Evolutionary conservation across 164 flowering plant species (phyloP), one percentile per base, ranked within the genome.

Genomic region (Magnolia officinalis): DNA sequence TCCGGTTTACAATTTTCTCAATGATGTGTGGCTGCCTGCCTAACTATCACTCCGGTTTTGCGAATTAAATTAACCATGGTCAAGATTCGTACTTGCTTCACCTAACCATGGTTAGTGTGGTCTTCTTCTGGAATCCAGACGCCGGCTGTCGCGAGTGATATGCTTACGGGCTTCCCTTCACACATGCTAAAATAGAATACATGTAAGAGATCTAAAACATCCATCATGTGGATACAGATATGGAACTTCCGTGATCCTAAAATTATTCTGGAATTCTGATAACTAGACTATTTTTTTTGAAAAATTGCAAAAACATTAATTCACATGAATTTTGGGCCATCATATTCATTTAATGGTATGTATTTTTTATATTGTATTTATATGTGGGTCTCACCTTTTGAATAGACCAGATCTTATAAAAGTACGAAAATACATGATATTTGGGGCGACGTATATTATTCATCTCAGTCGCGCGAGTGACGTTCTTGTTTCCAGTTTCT

Each of bases 1-100:
- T 86, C 86, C 86, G 88, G 81, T 72, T 16, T 74, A 83, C 85
- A 83, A 87, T 88, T 82, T 85, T 85, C 83, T 77, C 87, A 87
- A 86, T 87, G 86, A 66, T 66, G 86, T 87, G 81, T 81, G 83
- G 72, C 73, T 76, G 78, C 72, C 73, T 76, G 78, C 72, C 69
- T 73, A 52, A 45, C n/a, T 9, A 19, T 59, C 19, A 18, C 21
- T 21, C 4, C 23, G 24, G 29, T 23, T 19, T 8, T 7, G 11
- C 23, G 71, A n/a, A 26, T 50, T 72, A 70, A 73, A 77, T 11
- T 70, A 29, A 81, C 71, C 71, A 2, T 18, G 45, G 76, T 77
- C 29, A 37, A 59, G 20, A 63, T 16, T 50, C 2, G 7, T n/a
- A 52, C 18, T 29, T 63, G 66, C 18, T 49, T 20, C 4, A 16